phyloP scores from a whole-genome alignment of 2,329 filamentous ascomycete species.

The Sarocladium strictum region DNA sequence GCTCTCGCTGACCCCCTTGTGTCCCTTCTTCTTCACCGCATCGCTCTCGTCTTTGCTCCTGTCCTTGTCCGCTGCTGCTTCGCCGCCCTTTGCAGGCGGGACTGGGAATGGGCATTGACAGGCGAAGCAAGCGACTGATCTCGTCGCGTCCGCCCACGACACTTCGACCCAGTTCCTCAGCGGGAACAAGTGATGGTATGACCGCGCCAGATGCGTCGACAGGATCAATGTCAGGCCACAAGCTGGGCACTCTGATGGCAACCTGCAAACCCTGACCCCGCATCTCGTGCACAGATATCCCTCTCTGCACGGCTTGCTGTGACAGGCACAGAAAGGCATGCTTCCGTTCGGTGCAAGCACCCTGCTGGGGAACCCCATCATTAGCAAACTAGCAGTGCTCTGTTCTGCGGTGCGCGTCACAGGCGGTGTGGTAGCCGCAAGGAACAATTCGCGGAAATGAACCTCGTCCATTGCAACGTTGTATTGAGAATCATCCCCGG shows the following conservation, averaged over 20 bases:
- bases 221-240: slow-evolving; percentile 90
- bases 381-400: slow-evolving; percentile 63
- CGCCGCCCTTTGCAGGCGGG: slow-evolving; percentile 11
- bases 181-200: slow-evolving; percentile 89
- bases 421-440: slow-evolving; percentile 83
- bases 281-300: slow-evolving; percentile 92
- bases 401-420: slow-evolving; percentile 63
- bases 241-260: slow-evolving; percentile 85
- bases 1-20: slow-evolving; percentile 73
- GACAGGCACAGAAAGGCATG: slow-evolving; percentile 80
- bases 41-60: slow-evolving; percentile 13
- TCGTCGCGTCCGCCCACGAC: slow-evolving; percentile 65
- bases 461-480: slow-evolving; percentile 69
- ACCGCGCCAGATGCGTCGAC: slow-evolving; percentile 87
- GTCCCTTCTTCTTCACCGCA: slow-evolving; percentile 16
- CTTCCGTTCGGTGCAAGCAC: slow-evolving; percentile 63
- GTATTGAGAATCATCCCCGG: slow-evolving; percentile 70
- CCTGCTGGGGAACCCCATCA: slow-evolving; percentile 97
- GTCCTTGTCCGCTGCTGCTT: slow-evolving; percentile 13
- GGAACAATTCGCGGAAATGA: slow-evolving; percentile 83
- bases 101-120: slow-evolving; percentile 70
- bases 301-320: slow-evolving; percentile 73
- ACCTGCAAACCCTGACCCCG: slow-evolving; percentile 77
- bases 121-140: slow-evolving; percentile 65
- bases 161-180: slow-evolving; percentile 89